phyloP scores from a whole-genome alignment of 1,139 yeast genomes.

The Candida sp. region DNA sequence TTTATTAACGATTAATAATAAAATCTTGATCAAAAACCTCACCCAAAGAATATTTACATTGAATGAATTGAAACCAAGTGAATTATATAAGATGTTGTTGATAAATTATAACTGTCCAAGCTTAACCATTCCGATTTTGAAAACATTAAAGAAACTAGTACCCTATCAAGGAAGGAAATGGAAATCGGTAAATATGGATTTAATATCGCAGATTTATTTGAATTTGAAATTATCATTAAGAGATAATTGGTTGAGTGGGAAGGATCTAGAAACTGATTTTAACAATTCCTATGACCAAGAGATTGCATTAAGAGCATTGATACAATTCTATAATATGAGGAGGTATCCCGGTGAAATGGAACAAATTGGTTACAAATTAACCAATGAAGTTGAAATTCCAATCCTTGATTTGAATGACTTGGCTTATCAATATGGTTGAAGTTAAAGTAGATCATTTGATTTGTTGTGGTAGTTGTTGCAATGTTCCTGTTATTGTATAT shows the following conservation, averaged over 20 bases:
- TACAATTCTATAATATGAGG: constrained; percentile 73
- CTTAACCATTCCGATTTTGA: constrained; percentile 69
- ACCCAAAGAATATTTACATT: constrained; percentile 54
- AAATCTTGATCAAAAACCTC: constrained; percentile 42
- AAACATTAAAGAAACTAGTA: constrained; percentile 71
- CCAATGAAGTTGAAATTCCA: constrained; percentile 19
- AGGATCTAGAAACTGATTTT: constrained; percentile 72
- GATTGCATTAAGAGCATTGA: constrained; percentile 72
- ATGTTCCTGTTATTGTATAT: too few relatives aligned
- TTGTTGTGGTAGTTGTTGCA: too few relatives aligned
- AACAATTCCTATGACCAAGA: constrained; percentile 86
- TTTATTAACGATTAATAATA: constrained; percentile 41
- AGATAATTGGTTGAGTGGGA: constrained; percentile 90
- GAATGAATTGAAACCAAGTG: constrained; percentile 55
- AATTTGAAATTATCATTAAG: constrained; percentile 68
- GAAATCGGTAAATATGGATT: constrained; percentile 91
- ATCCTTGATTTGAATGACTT: constrained; percentile 14
- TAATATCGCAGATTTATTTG: constrained; percentile 82
- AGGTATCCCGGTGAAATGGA: constrained; percentile 53
- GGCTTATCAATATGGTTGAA: not conserved
- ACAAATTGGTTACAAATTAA: constrained; percentile 49
- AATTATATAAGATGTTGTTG: constrained; percentile 39
- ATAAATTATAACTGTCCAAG: constrained; percentile 55
- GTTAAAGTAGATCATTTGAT: not conserved
- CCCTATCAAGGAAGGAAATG: constrained; percentile 95